Base-by-base conservation (phyloP, 208 protist species). In the Crithidia brevicula region DNA sequence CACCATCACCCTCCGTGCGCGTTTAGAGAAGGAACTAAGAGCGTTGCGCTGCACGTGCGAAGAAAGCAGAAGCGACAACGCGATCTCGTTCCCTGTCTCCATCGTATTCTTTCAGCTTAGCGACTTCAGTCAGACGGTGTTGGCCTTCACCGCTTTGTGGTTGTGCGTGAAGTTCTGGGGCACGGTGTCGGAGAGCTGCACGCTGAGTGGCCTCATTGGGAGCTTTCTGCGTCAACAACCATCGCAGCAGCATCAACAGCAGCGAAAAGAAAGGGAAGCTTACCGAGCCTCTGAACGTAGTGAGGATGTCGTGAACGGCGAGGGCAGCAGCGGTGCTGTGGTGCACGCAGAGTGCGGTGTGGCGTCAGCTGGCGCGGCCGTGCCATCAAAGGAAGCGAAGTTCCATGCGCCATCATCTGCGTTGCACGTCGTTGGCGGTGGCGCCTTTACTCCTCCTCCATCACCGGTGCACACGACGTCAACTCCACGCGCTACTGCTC, bases 141-240 rank as follows among this genome's bases (percentile, higher is more conserved):
- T 68, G 27, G 30, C 47, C 25, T 47, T 76, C 30, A 43, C 70
- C 1, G 70, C 70, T 3, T 9, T 76, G n/a, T 76, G 70, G 64
- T 18, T 69, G 40, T 40, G 38, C 51, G 50, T 51, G 16, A 76
- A 76, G 62, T 59, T 76, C 2, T 70, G 64, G 53, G 50, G 36
- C 33, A 58, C 31, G 20, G 52, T 58, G 4, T 43, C 52, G 4
- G 52, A 58, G 52, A 58, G 52, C 33, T 38, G 31, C 18, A 58
- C 52, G 6, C 33, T 58, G 18, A 58, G 31, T 9, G 52, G 52
- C 25, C 52, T 58, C 5, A 7, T 58, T 5, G 52, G 31, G 31
- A 43, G 52, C 13, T 43, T 58, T 20, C 3, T 40, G 4, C 52
- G 33, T 0, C 4, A 58, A n/a, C n/a, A n/a, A n/a, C n/a, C n/a